Base-by-base conservation (phyloP, 2,329 filamentous ascomycete genomes). In the Cucurbitaria berberidis region DNA sequence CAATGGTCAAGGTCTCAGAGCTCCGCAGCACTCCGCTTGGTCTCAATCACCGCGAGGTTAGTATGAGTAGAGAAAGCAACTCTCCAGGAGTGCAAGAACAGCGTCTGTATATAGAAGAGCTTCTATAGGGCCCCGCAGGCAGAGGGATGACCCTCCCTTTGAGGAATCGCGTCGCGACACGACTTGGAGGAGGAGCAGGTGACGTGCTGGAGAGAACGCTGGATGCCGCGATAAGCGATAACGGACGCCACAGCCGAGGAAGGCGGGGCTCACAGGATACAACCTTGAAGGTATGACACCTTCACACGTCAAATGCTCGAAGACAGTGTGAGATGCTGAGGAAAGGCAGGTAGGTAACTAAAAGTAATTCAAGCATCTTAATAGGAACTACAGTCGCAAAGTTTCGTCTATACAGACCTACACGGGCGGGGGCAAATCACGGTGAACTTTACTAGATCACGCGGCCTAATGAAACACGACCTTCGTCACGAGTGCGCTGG, bases 401-500 rank as follows among this genome's bases (percentile, higher is more conserved):
- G 19, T 22, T 24, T 39, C 21, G 21, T 5, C 3, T 38, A 41
- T 3, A 41, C 19, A 30, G 45, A 27, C 18, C 36, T 35, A 51
- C 11, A n/a, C 24, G 18, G 15, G 29, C 11, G 43, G n/a, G n/a
- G n/a, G 39, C 53, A 38, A 53, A 60, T 62, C 55, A 55, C 15
- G 26, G 29, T 22, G 9, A 27, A 53, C 32, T 41, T n/a, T 34
- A 16, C 24, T 32, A 43, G 53, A 64, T 66, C 63, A 64, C 58
- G 61, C 54, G 61, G 48, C 34, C 36, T 15, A 39, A 24, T 39
- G 30, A 46, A 53, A 43, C 42, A 48, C 38, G 36, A 35, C 32
- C 50, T 19, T 44, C 51, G 53, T 67, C 64, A 67, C 64, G 63
- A 60, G 64, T 66, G 54, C 38, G 64, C 45, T 66, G 63, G 59